phyloP scores from a whole-genome alignment of 2,329 filamentous ascomycete species.

The Stagonosporopsis tanaceti region DNA sequence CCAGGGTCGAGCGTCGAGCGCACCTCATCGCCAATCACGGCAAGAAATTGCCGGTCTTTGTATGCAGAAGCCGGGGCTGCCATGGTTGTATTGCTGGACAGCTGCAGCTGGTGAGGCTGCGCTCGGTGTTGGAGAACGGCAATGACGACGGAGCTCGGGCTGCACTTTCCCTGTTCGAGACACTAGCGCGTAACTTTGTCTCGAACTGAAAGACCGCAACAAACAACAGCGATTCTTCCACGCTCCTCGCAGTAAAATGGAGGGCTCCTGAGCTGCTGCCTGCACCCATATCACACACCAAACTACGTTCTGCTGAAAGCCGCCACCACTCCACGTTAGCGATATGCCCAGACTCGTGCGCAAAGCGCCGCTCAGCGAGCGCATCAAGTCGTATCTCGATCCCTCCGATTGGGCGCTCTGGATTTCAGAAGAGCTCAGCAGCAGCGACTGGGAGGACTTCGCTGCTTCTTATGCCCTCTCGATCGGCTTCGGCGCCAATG shows the following conservation, averaged over 20 bases:
- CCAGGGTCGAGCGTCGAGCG: conserved; percentile 44
- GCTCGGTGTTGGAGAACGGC: conserved; percentile 25
- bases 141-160: conserved; percentile 19
- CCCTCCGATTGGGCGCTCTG: conserved; percentile 89
- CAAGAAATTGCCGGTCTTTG: conserved; percentile 91
- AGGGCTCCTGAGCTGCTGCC: conserved; percentile 7
- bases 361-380: conserved; percentile 78
- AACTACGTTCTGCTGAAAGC: background rate
- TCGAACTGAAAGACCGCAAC: conserved; percentile 2
- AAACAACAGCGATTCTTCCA: conserved; percentile 3
- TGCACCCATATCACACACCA: background rate
- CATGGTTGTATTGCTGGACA: conserved; percentile 55
- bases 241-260: conserved; percentile 22
- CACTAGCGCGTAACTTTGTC: conserved; percentile 8
- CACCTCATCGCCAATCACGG: conserved; percentile 95
- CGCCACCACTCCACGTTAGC: background rate
- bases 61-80: conserved; percentile 66
- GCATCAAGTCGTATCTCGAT: conserved; percentile 81
- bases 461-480: conserved; percentile 76
- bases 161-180: conserved; percentile 1
- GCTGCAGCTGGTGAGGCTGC: conserved; percentile 29
- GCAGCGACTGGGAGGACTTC: conserved; percentile 85
- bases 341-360: conserved; percentile 84
- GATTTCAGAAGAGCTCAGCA: conserved; percentile 91
- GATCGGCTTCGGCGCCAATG: conserved; percentile 78